Base-by-base conservation (phyloP, 441 rosid genomes). In the Populus hybrid region DNA sequence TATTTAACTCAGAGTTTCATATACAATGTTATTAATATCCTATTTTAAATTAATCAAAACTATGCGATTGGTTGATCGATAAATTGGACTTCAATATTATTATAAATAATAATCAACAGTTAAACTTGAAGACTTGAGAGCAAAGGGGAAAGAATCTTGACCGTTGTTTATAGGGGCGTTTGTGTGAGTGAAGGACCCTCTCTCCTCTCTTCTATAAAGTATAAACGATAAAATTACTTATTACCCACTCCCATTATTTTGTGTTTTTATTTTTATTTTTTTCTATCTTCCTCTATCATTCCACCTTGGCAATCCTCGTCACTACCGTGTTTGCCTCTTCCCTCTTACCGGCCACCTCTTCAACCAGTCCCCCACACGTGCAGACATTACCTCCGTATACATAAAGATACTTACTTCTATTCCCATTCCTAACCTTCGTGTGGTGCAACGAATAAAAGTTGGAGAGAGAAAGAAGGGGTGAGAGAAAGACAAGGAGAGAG, bases 371-470 rank as follows among this genome's bases (percentile, higher is more conserved):
- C 32, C 20, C 20, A 23, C 73, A 75, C 94, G 84, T 88, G 89
- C 83, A 86, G 79, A 46, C 69, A 8, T 63, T 30, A 46, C 14
- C 77, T 73, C 21, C 36, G 8, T 28, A 7, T 28, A 11, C 40
- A 72, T 28, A 9, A 26, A 14, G 6, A 72, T 5, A 30, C 72
- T 34, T 10, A 30, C 50, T 34, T 6, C 11, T 18, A 24, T 70
- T 80, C 69, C 68, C 26, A 32, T 79, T 87, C 79, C 81, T 65
- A 30, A 79, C 74, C 77, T 85, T 87, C 83, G 69, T 78, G 86
- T 84, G 95, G 95, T 90, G 93, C 94, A 87, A 93, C 90, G 78
- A 87, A 87, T 81, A 77, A 84, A 84, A 84, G 85, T 76, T 82
- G 73, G 84, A 86, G 86, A 82, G 82, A 85, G 88, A 76, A 35